A percentile compares a stretch with the other conserved stretches of the same genome.
These are phyloP conservation scores for Lentinula edodes DNA, from an alignment of 768 basidiomycete genomes.

Conservation along the genomic window DNA sequence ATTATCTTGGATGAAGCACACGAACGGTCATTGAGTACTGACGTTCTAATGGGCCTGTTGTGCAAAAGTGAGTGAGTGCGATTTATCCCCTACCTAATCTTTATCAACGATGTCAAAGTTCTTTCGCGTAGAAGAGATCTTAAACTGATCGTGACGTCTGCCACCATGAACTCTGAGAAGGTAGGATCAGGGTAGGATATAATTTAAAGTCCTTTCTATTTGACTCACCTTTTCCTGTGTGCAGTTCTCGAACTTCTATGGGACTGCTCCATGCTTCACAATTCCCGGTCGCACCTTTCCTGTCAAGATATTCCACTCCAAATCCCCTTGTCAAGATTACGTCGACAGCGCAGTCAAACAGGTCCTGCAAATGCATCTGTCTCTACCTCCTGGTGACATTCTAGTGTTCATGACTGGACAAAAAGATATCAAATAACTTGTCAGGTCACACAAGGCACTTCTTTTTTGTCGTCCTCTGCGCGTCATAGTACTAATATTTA, in stretches of 20 bases:
- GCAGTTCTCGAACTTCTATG: slow-evolving; percentile 95
- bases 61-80: slow-evolving; percentile 68
- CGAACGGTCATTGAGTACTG: slow-evolving; percentile 94
- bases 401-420: slow-evolving; percentile 99
- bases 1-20: slow-evolving; percentile 99
- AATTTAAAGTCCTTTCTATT: not conserved
- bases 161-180: slow-evolving; percentile 99
- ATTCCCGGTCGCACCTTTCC: slow-evolving; percentile 93
- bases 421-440: slow-evolving; percentile 97
- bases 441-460: slow-evolving; percentile 76
- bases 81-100: not conserved
- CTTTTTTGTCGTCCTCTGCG: too few relatives aligned
- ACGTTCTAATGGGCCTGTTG: slow-evolving; percentile 95
- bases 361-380: slow-evolving; percentile 93
- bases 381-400: slow-evolving; percentile 89
- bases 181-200: too few relatives aligned
- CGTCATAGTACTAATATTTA: not conserved
- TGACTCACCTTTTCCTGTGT: too few relatives aligned
- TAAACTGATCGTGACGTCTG: slow-evolving; percentile 96
- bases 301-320: slow-evolving; percentile 92
- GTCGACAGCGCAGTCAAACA: slow-evolving; percentile 98
- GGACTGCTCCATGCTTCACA: slow-evolving; percentile 90
- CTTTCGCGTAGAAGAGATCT: slow-evolving; percentile 87
- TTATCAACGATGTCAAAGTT: slow-evolving; percentile 34
- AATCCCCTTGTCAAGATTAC: slow-evolving; percentile 98